phyloP scores from a whole-genome alignment of 2,329 filamentous ascomycete genomes.

The Lasiodiplodia sp. region DNA sequence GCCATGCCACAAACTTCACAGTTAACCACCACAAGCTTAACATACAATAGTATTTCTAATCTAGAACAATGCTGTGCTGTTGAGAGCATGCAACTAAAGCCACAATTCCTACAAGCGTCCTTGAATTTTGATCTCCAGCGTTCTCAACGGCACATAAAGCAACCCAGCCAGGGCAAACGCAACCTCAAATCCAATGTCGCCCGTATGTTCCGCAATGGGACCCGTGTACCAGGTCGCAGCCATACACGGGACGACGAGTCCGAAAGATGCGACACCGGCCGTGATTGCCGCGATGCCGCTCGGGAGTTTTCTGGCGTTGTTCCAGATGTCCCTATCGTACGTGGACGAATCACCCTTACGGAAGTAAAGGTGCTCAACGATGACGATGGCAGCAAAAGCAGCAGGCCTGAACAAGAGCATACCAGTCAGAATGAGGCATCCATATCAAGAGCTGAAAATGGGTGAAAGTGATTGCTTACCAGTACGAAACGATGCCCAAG shows the following conservation, averaged over 20 bases:
- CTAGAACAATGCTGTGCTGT: no score
- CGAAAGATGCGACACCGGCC: constrained; percentile 49
- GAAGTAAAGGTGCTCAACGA: constrained; percentile 50
- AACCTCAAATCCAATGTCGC: constrained; percentile 72
- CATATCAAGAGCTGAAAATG: no score
- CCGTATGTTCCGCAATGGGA: constrained; percentile 65
- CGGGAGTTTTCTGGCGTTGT: constrained; percentile 49
- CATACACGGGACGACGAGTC: constrained; percentile 66
- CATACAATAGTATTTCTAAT: no score
- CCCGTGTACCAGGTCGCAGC: constrained; percentile 68
- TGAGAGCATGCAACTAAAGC: no score
- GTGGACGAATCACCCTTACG: constrained; percentile 44
- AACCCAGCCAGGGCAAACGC: constrained; percentile 60
- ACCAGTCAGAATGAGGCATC: not conserved
- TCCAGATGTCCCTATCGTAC: constrained; percentile 50
- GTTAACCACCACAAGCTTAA: no score
- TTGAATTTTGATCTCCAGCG: constrained; percentile 43
- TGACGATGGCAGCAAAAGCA: constrained; percentile 43
- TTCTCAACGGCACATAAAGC: constrained; percentile 54
- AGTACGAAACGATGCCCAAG: constrained; percentile 46
- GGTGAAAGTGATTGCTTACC: constrained; percentile 31
- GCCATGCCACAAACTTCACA: no score
- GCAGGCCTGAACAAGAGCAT: constrained; percentile 31
- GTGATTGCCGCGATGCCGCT: constrained; percentile 51
- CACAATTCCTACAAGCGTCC: not conserved